Evolutionary conservation across 2,329 filamentous ascomycete genomes (phyloP), one percentile per base, ranked within the genome.

Genomic region (Aspergillus piperis): DNA sequence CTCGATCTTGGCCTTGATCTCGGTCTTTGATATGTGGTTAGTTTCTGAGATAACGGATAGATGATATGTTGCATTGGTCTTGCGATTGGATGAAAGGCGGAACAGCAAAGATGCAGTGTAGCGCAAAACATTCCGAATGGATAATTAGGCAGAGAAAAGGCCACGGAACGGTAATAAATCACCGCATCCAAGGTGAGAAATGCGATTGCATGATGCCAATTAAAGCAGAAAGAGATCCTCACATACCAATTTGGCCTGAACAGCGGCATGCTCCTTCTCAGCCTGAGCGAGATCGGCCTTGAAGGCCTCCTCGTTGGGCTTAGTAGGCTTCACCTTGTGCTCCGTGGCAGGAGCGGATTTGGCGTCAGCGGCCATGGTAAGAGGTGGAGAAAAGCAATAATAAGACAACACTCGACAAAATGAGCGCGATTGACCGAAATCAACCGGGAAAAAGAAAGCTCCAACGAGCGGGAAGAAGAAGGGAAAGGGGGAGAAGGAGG

Each of bases 1-100:
- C 60, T 97, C 92, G 74, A 98, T 87, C 82, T 97, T 96, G 75
- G 88, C 86, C 80, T 92, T 94, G 80, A 95, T 83, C 66, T 89
- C 88, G 74, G 91, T 93, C 94, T 55, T 98, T 73, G 92, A 73
- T n/a, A 73, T n/a, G 64, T 3, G 39, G 39, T 68, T 63, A 58
- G 68, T 47, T 54, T 51, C 54, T 25, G 59, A 62, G 60, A 66
- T 54, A 30, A 49, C 48, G 51, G 53, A 42, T 56, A 36, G 27
- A 54, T 27, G 49, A 44, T 41, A 44, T 47, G 57, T 41, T n/a
- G 21, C 23, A 30, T n/a, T 23, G 1, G 7, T 19, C 7, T 44
- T 23, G 19, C 32, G n/a, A 48, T 56, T 21, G 41, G 25, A 49
- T 42, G 7, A 27, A 17, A 54, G 41, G 19, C 15, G 38, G 27